Evolutionary conservation across 768 basidiomycete genomes (phyloP), one percentile per base, ranked within the genome.

Genomic region (Macrolepiota fuliginosa): DNA sequence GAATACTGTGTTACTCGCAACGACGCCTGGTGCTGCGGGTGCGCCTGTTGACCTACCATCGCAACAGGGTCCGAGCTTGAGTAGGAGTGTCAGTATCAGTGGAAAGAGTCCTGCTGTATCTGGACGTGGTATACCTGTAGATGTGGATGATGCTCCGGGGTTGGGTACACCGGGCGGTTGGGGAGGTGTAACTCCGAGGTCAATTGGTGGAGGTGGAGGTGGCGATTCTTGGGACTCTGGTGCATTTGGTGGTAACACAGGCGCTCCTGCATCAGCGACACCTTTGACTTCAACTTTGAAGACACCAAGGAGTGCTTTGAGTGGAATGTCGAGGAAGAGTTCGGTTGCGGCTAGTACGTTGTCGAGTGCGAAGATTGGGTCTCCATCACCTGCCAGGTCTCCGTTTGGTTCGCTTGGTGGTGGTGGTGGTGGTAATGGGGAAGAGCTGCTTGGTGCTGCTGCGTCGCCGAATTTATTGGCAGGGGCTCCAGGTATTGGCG

Each of bases 401-500:
- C 64, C 57, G 58, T 45, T 61, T 65, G 42, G 67, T 65, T 51
- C 61, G 49, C 29, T 63, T 63, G n/a, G 65, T 3, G 29, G 29
- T 32, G n/a, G 65, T 3, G 29, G 29, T 32, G 7, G 29, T 32
- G 29, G 29, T 7, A 32, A 32, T 68, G 63, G 66, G 60, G 40
- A 27, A 15, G 67, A 65, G n/a, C 56, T 47, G 12, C 56, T 53
- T n/a, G 65, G 62, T 12, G 60, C 49, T 15, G 39, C n/a, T 13
- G 63, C 19, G 10, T 42, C 55, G 15, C 58, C 58, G 35, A 29
- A 56, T 37, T 45, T 62, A 1, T 42, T 61, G 6, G 65, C 22
- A 66, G 69, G 70, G 64, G 70, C 17, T 66, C 70, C 24, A 68
- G 72, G 37, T 62, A 60, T 40, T 62, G 68, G 5, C 72, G 72